A percentile compares a stretch with the other conserved stretches of the same genome.
These are phyloP conservation scores for Aspergillus incahuasiensis DNA, from an alignment of 495 filamentous ascomycete species.

Conservation along the genomic window DNA sequence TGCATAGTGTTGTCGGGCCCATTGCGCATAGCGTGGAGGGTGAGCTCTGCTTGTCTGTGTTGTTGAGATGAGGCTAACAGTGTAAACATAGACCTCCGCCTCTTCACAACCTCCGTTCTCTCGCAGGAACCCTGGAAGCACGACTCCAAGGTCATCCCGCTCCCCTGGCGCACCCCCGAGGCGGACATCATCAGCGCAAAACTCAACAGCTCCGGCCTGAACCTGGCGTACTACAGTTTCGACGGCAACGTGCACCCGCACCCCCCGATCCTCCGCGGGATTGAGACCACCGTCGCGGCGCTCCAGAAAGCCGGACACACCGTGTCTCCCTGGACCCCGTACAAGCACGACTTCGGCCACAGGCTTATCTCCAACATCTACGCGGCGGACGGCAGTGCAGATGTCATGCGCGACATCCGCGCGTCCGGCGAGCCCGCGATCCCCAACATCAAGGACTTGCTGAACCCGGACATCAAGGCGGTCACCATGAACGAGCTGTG, in stretches of 20 bases:
- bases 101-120: conserved; percentile 33
- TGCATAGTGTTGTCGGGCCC: conserved; percentile 36
- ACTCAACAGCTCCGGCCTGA: conserved; percentile 21
- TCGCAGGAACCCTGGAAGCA: conserved; percentile 28
- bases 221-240: conserved; percentile 21
- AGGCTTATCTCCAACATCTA: conserved; percentile 35
- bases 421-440: conserved; percentile 46
- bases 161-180: conserved; percentile 25
- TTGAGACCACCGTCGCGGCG: conserved; percentile 31
- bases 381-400: conserved; percentile 33
- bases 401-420: conserved; percentile 30
- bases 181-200: conserved; percentile 24
- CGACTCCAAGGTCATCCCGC: conserved; percentile 27
- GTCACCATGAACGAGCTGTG: conserved; percentile 28
- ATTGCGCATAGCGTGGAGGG: conserved; percentile 34
- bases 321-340: conserved; percentile 37
- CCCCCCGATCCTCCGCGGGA: conserved; percentile 35
- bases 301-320: conserved; percentile 36
- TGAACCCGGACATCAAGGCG: conserved; percentile 30
- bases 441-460: conserved; percentile 33
- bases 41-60: no score
- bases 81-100: conserved; percentile 27
- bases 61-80: no score
- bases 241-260: conserved; percentile 24
- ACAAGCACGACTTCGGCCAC: conserved; percentile 31